Evolutionary conservation across 768 basidiomycete species (phyloP), one percentile per base, ranked within the genome.

Genomic region (Neoboletus brunneissimus): DNA sequence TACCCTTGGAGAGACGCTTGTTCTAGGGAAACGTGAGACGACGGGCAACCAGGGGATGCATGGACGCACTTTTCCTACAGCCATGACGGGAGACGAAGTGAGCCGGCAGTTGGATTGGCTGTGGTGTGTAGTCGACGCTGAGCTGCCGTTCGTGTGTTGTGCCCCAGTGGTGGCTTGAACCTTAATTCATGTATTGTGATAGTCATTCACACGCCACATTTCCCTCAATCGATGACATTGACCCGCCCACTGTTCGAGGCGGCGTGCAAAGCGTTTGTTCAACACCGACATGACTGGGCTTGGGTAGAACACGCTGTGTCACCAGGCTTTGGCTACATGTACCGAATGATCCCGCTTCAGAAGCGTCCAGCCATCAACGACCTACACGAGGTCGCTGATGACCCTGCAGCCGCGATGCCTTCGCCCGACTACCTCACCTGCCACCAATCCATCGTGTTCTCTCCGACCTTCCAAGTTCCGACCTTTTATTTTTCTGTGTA

Each of bases 1-100:
- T 95, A 69, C 94, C 94, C 81, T 97, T 97, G 48, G 94, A 94
- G 66, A 95, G 85, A 73, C 94, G 88, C 80, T 99, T 99, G 81
- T 98, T 98, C 92, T 98, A 64, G 15, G 48, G 15, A 42, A 37
- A 48, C 10, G 41, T 62, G 25, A 63, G 56, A 23, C 11, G 16
- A 48, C 43, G 23, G 22, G 45, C 15, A 42, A 20, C 4, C 12
- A 8, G 9, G 27, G 16, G 15, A 47, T 8, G 25, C 3, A 6
- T 27, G 37, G 31, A 73, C 84, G 49, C 60, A 89, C 90, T 84
- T 91, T 92, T 75, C 90, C 90, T 79, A 93, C 91, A 72, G 90
- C 91, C 91, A 93, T 93, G 72, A 65, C 75, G 76, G 70, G 73
- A 68, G 64, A 71, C 65, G 67, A 68, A 69, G 62, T 66, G 70